A percentile compares a stretch with the other conserved stretches of the same genome.
Evolutionary conservation across 176 grass and related monocot species (phyloP).

Genomic region (Bolboschoenus planiculmis): DNA sequence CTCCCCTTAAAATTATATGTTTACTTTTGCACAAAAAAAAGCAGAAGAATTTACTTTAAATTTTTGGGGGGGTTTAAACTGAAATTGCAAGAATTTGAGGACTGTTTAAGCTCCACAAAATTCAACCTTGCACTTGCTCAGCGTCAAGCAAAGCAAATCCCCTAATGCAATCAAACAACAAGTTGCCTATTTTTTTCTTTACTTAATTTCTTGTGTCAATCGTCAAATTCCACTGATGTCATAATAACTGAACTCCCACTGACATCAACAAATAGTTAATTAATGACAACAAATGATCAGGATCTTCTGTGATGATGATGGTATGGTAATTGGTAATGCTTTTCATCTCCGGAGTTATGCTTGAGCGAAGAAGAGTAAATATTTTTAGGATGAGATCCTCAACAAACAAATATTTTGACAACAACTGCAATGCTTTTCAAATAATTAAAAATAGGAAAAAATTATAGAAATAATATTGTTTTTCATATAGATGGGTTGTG

Average conservation of each 20-base stretch:
- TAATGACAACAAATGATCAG: neutral
- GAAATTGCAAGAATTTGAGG: neutral
- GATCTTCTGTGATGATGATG: neutral
- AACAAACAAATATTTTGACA: no score
- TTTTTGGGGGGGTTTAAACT: neutral
- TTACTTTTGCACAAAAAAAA: neutral
- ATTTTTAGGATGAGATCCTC: no score
- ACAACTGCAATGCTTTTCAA: no score
- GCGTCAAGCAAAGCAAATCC: neutral
- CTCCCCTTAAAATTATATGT: no score
- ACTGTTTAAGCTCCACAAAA: neutral
- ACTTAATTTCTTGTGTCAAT: neutral
- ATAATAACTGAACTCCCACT: slow-evolving; percentile 21
- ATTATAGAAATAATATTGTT: no score
- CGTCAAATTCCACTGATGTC: slow-evolving; percentile 13
- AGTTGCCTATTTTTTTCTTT: neutral
- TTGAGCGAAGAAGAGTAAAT: no score
- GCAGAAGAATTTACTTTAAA: neutral
- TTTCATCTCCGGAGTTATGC: no score
- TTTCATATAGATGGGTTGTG: no score
- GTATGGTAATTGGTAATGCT: no score
- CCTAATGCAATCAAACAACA: neutral
- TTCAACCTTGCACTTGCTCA: neutral
- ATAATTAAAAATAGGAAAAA: no score
- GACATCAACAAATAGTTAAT: neutral